A percentile compares a stretch with the other conserved stretches of the same genome.
phyloP scores from a whole-genome alignment of 371 early-diverging fungal species.

The Apophysomyces variabilis region DNA sequence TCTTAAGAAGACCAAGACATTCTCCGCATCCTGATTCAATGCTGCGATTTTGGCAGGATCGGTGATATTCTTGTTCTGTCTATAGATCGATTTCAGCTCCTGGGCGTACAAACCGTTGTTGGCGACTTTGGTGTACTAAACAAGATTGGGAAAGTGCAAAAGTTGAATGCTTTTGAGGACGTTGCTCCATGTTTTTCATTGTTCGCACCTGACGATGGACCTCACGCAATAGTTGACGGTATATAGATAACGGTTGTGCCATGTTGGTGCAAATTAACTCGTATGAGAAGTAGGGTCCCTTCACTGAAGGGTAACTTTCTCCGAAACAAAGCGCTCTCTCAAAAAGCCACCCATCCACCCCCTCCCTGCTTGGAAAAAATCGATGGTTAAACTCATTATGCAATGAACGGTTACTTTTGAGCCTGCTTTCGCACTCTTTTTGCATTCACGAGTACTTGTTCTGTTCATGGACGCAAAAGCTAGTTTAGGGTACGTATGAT shows the following conservation, averaged over 20 bases:
- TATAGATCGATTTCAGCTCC: conserved; percentile 41
- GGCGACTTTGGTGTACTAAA: conserved; percentile 44
- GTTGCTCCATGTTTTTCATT: background rate
- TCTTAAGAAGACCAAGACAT: conserved; percentile 42
- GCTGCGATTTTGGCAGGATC: conserved; percentile 36
- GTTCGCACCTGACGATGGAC: conserved; percentile 41
- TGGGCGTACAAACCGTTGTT: conserved; percentile 38
- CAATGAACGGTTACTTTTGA: no score
- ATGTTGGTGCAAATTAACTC: background rate
- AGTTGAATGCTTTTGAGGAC: no score
- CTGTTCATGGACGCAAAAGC: no score
- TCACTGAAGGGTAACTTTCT: no score
- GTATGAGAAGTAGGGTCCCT: background rate
- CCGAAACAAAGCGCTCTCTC: no score
- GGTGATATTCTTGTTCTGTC: conserved; percentile 34
- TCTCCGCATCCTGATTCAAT: conserved; percentile 47
- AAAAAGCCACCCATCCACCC: no score
- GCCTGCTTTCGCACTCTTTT: no score
- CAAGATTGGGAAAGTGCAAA: background rate
- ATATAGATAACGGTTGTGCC: conserved; percentile 19
- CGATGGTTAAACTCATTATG: no score
- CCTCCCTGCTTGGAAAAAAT: no score
- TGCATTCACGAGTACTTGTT: no score
- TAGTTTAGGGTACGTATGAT: no score
- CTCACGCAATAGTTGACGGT: conserved; percentile 49